These are phyloP conservation scores for Hippophae gyantsensis DNA, from an alignment of 306 rosid species.

Conservation along the genomic window DNA sequence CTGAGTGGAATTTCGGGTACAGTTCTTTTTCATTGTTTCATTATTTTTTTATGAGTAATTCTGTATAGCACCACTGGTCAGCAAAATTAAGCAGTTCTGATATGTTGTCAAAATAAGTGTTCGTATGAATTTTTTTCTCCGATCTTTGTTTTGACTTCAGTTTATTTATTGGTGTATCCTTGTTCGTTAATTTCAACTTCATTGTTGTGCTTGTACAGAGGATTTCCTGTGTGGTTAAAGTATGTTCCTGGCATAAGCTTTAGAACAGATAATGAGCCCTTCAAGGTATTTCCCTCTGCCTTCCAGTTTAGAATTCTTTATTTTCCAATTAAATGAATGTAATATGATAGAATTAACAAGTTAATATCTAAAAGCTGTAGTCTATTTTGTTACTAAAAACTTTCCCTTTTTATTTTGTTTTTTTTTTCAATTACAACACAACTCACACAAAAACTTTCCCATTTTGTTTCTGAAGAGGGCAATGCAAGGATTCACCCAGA, in stretches of 20 bases:
- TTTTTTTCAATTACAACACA: too few species aligned
- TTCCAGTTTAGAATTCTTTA: too few species aligned
- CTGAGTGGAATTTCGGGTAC: slow-evolving; percentile 99
- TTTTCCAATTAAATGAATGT: neutral
- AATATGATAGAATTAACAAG: neutral
- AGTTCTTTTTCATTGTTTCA: neutral
- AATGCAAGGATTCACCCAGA: slow-evolving; percentile 82
- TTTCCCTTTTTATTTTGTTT: neutral
- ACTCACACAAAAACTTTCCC: neutral
- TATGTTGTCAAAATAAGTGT: too few species aligned
- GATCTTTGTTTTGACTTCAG: neutral
- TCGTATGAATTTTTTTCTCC: neutral
- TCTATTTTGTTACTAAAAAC: slow-evolving; percentile 10
- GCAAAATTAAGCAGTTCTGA: too few species aligned
- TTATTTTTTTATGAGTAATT: neutral
- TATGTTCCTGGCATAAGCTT: slow-evolving; percentile 92
- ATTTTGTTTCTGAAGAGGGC: slow-evolving; percentile 45
- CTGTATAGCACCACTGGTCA: too few species aligned
- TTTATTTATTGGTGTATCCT: neutral
- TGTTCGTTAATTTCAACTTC: slow-evolving; percentile 16
- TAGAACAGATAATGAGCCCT: slow-evolving; percentile 85
- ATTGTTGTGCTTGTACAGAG: slow-evolving; percentile 38
- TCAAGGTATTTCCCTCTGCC: slow-evolving; percentile 50
- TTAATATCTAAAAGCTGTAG: neutral
- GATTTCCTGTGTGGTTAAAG: slow-evolving; percentile 96